These are phyloP conservation scores for Paracoccidioides lutzii DNA, from an alignment of 2,329 filamentous ascomycete genomes.

Conservation along the genomic window DNA sequence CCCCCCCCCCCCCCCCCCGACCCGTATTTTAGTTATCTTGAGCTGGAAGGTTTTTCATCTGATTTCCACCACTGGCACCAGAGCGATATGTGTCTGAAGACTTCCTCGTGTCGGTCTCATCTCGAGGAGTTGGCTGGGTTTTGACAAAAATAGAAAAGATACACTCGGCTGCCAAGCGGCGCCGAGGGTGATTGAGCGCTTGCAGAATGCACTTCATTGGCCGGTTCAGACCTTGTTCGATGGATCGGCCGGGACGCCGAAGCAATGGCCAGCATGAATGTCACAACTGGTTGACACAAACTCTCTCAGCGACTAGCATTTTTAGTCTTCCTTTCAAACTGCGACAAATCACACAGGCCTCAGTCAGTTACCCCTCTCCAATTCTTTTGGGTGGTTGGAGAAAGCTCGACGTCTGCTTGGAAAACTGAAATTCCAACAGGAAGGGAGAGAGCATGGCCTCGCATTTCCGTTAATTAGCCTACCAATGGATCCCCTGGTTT, in stretches of 20 bases:
- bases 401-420: background rate
- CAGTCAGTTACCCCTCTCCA: background rate
- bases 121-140: background rate
- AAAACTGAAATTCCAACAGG: background rate
- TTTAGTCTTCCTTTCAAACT: background rate
- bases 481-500: background rate
- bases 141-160: background rate
- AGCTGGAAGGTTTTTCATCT: too few relatives aligned
- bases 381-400: background rate
- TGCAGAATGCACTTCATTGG: constrained; percentile 2
- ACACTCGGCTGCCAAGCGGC: background rate
- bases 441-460: background rate
- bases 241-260: background rate
- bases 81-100: too few relatives aligned
- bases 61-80: too few relatives aligned
- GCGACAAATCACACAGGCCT: background rate
- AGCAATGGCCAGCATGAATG: background rate
- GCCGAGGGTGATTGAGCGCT: background rate
- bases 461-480: background rate
- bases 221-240: too few relatives aligned
- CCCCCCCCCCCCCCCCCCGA: background rate
- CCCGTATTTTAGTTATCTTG: too few relatives aligned
- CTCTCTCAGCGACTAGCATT: background rate
- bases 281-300: background rate
- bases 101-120: background rate